phyloP scores from a whole-genome alignment of 805 yeast genomes.

The Kurtzmaniella fragi region DNA sequence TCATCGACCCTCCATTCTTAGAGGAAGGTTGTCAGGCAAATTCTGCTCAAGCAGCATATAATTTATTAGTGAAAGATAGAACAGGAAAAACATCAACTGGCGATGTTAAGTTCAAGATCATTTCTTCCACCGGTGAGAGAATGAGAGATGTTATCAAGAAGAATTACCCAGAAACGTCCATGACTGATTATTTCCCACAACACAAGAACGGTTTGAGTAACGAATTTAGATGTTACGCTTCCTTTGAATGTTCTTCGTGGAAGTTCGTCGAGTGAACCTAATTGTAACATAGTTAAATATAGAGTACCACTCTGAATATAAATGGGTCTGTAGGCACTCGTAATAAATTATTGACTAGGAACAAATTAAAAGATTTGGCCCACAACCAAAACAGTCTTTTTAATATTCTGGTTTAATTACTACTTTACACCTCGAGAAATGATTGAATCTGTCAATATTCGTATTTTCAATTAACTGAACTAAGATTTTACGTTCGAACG shows the following conservation, averaged over 20 bases:
- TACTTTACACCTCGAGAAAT: no score
- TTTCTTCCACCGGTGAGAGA: slow-evolving; percentile 88
- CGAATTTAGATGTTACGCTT: slow-evolving; percentile 83
- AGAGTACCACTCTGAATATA: no score
- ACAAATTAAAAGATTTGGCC: no score
- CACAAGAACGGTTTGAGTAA: slow-evolving; percentile 84
- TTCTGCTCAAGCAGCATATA: slow-evolving; percentile 48
- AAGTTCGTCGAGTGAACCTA: slow-evolving; percentile 23
- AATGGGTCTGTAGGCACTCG: no score
- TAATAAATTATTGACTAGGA: no score
- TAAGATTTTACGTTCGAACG: no score
- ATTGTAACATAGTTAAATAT: no score
- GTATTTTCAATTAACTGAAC: no score
- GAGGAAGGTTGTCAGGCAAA: slow-evolving; percentile 78
- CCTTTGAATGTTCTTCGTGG: slow-evolving; percentile 69
- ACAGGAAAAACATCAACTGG: slow-evolving; percentile 36
- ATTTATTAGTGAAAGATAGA: slow-evolving; percentile 43
- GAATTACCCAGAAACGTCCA: slow-evolving; percentile 58
- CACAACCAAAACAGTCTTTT: no score
- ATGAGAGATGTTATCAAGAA: slow-evolving; percentile 61
- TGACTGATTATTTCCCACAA: slow-evolving; percentile 70
- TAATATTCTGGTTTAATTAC: no score
- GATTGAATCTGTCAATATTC: no score
- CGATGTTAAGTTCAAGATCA: slow-evolving; percentile 40
- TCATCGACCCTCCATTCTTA: slow-evolving; percentile 87